Base-by-base conservation (phyloP, 1,139 yeast genomes). In the Kodamaea sp. region DNA sequence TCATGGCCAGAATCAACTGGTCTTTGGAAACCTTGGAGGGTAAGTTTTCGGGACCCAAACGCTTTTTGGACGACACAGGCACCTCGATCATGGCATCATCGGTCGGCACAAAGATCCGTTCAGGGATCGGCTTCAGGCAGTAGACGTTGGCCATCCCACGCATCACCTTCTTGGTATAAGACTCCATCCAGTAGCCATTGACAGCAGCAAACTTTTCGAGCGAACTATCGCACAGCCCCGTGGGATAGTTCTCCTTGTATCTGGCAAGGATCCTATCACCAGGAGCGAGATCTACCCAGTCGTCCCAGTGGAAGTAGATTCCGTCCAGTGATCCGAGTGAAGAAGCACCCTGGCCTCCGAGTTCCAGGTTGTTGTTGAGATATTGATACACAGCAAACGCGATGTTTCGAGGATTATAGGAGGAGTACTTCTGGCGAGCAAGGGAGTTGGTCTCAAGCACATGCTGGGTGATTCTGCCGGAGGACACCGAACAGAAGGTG, bases 261-360 rank as follows among this genome's bases (percentile, higher is more conserved):
- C 37, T 32, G 10, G 44, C 43, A 16, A 66, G 42, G 5, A 57
- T 37, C 9, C 44, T 23, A 29, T 60, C 42, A 2, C 53, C 70
- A 3, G 61, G 56, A 16, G 50, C 41, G 30, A 62, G 44, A 41
- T 66, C 73, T 10, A 63, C 56, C 67, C 70, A 66, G 45, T 67
- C 72, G 39, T 66, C 73, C 73, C 73, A 67, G 46, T 67, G 73
- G 48, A 66, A 66, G 36, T 39, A 46, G 10, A 64, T 46, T 5
- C 65, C 68, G 5, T 43, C 39, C 4, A 32, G 28, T 22, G 37
- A 38, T 13, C 55, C 58, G 6, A 49, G 21, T 19, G 24, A 15
- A 22, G 8, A 7, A n/a, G n/a, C n/a, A n/a, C 24, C 23, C 7
- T 26, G 27, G 22, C 26, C 29, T 9, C 8, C 6, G 9, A 9